Base-by-base conservation (phyloP, 1,284 basidiomycete species). In the Cutaneotrichosporon dermatis region DNA sequence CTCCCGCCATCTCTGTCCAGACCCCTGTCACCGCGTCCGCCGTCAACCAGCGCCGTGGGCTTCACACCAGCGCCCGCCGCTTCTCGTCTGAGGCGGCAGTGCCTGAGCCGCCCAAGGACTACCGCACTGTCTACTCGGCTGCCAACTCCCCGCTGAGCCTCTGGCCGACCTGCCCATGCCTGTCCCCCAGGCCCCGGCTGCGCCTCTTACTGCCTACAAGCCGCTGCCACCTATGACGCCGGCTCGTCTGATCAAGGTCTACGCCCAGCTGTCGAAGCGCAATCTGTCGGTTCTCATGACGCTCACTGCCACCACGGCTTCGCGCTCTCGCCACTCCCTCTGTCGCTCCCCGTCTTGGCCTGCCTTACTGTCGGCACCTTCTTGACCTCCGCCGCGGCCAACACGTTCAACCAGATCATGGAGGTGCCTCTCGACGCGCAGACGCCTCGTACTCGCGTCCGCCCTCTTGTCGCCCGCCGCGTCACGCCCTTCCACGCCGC, bases 361-460 rank as follows among this genome's bases (percentile, higher is more conserved):
- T 86, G 90, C 8, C 89, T 95, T 0, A 92, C 93, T 0, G 76
- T 88, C 36, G 96, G 96, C 42, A 98, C 94, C 0, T 86, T 88
- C 0, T 82, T 99, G 40, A 97, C 93, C 74, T 90, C 89, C 4
- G 90, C 93, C 1, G 90, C 92, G 0, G 96, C 96, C 33, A 98
- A 98, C 74, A 84, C 94, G 0, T 82, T 97, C 67, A 99, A 99
- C 78, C 93, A 99, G 76, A 80, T 99, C 4, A 87, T 94, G 70
- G 96, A 99, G 77, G 83, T 90, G 4, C 96, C 96, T 0, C 90
- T 95, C 63, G 96, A 99, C 73, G 93, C 96, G 0, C 96, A 99
- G 76, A 99, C 98, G 86, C 83, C 87, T 0, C 86, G 96, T 42
- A 99, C 96, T 0, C 85, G 94, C 13, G 87, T 83, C 51, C 82